phyloP scores from a whole-genome alignment of 2,329 filamentous ascomycete genomes.

The Trichoderma sp. region DNA sequence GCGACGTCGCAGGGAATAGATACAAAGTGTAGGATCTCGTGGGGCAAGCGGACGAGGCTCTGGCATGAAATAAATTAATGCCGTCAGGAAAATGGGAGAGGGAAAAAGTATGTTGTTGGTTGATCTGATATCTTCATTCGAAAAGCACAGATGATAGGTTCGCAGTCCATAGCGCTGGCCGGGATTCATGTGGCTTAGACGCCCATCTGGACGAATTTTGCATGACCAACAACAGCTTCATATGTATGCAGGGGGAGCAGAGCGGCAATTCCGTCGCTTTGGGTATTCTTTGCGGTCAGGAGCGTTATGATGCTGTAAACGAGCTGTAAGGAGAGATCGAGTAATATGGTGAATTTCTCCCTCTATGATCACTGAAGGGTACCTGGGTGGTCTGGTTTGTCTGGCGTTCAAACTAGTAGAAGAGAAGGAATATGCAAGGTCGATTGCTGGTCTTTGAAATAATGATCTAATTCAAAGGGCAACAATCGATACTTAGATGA shows the following conservation, averaged over 20 bases:
- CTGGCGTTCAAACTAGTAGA: too few relatives aligned
- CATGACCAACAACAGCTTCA: background rate
- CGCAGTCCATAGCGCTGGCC: background rate
- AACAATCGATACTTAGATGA: too few relatives aligned
- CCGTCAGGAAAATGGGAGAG: background rate
- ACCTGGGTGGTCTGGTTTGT: too few relatives aligned
- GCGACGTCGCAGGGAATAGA: background rate
- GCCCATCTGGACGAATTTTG: background rate
- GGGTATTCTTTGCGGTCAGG: background rate
- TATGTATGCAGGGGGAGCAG: background rate
- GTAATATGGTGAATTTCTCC: too few relatives aligned
- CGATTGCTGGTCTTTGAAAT: background rate
- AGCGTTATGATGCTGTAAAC: background rate
- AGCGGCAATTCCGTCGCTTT: background rate
- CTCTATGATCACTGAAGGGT: background rate
- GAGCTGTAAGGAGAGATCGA: background rate
- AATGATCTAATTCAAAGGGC: too few relatives aligned
- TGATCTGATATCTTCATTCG: background rate
- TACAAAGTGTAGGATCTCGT: background rate
- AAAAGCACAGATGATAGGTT: background rate
- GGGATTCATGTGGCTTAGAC: conserved; percentile 1
- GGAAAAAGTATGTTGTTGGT: background rate
- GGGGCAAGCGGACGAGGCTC: background rate
- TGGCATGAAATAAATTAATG: background rate
- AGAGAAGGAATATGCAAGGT: background rate